Evolutionary conservation across 2,329 filamentous ascomycete genomes (phyloP), one percentile per base, ranked within the genome.

Genomic region (Corynespora cassiicola): DNA sequence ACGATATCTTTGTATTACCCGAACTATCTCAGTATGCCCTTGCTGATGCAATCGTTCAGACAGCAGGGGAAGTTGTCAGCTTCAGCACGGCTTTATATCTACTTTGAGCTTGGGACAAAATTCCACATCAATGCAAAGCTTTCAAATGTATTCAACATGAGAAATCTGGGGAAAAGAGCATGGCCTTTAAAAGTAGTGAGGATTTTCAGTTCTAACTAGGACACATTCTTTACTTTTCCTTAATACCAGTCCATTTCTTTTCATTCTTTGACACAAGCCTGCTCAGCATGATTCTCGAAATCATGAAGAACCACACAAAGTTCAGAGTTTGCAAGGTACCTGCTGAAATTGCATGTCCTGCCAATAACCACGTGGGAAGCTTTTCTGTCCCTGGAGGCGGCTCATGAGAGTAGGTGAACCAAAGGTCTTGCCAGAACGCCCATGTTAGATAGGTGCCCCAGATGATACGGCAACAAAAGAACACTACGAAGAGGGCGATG

Each of bases 391-490:
- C 29, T 19, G 16, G 16, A 11, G 29, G 29, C 9, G 29, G 29
- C 6, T 7, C 12, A 8, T 12, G 11, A 9, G 15, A 9, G 9
- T 20, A 31, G 8, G 29, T 17, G 20, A 7, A 9, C 29, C 29
- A 31, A 8, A 31, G 16, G 17, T 31, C 29, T 17, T 31, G 16
- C 14, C 20, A 31, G 14, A 31, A 31, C 29, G 14, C 16, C 29
- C 29, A 31, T 6, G 29, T 31, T 6, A 31, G 29, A 31, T 31
- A 31, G 12, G 29, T 31, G 6, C 29, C 29, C 29, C 29, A 31
- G 12, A 16, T 17, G 17, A 31, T 31, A 8, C 29, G 29, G 14
- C 29, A 7, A 17, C 16, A 31, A 17, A 31, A 31, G 17, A 31
- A 31, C 6, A 31, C 17, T 8, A 31, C 20, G 15, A 31, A 31